Evolutionary conservation across 139 green algal genomes (phyloP), one percentile per base, ranked within the genome.

Genomic region (Micromonas pusilla): DNA sequence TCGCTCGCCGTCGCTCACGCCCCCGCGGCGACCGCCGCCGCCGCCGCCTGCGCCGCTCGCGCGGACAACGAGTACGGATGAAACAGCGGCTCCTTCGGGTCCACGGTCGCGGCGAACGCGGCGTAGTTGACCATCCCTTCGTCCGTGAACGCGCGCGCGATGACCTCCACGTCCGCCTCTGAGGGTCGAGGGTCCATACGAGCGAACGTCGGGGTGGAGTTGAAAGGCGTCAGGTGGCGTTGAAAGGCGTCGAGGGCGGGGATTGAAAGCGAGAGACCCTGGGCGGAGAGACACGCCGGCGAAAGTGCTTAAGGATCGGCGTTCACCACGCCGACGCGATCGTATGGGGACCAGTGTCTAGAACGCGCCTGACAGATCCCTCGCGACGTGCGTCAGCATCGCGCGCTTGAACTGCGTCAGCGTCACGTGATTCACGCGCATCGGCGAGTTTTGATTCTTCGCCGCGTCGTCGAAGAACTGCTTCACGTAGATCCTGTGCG

Each of bases 101-200:
- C 80, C 23, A 84, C 53, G 31, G 21, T 28, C 26, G 54, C 34
- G 20, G 68, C 63, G 62, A 84, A 84, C 28, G 80, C 60, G 39
- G 79, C 63, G 80, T 82, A 84, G 70, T 84, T 84, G 25, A 84
- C 76, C 76, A 84, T 82, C 21, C 79, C 79, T 3, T 83, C 77
- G 26, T 67, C 36, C 31, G 57, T 60, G 45, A 73, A 84, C 80
- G 79, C 80, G 28, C 80, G 37, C 6, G 66, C 19, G 16, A 84
- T 6, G n/a, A 83, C 30, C 21, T 82, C 38, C 30, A 81, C 21
- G 45, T n/a, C n/a, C n/a, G n/a, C n/a, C n/a, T n/a, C n/a, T n/a
- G n/a, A n/a, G n/a, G n/a, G n/a, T n/a, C n/a, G n/a, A n/a, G n/a
- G n/a, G n/a, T n/a, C n/a, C n/a, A n/a, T n/a, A n/a, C n/a, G n/a